Conservation (phyloP, 202 grass and related monocot species). For the Thinopyrum obtusiflorum region DNA sequence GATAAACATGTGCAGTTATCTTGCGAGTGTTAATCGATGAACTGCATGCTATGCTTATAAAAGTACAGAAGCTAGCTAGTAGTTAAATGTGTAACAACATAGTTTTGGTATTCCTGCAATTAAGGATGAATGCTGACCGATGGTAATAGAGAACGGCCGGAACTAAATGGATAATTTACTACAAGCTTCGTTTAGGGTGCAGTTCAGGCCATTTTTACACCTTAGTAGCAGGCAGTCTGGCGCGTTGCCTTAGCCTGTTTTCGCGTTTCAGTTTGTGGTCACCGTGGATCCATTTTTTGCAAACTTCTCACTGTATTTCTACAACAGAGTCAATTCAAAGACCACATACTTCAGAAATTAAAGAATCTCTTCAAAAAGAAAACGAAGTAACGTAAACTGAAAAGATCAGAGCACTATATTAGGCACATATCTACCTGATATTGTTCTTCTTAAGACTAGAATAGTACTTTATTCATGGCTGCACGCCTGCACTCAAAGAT, state of each 20-base stretch:
- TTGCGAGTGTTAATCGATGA: constrained; percentile 16
- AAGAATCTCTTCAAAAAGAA: constrained; percentile 19
- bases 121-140: not conserved
- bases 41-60: not conserved
- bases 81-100: not conserved
- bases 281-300: not conserved
- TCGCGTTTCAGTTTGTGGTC: not conserved
- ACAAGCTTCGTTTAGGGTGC: not conserved
- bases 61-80: not conserved
- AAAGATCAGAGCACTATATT: not conserved
- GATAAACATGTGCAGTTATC: not conserved
- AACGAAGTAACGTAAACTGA: constrained; percentile 22
- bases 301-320: not conserved
- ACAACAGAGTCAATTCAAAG: not conserved
- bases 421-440: constrained; percentile 17
- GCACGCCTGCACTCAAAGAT: constrained; percentile 3
- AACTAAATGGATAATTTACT: not conserved
- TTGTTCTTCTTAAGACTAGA: constrained; percentile 19
- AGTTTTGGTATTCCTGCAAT: not conserved
- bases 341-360: constrained; percentile 1
- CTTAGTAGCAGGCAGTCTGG: not conserved
- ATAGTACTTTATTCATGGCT: constrained; percentile 22
- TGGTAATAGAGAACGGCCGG: not conserved
- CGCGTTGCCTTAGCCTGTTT: not conserved
- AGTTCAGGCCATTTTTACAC: not conserved